These are phyloP conservation scores for Diutina neorugosa DNA, from an alignment of 1,139 yeast genomes.

Conservation along the genomic window DNA sequence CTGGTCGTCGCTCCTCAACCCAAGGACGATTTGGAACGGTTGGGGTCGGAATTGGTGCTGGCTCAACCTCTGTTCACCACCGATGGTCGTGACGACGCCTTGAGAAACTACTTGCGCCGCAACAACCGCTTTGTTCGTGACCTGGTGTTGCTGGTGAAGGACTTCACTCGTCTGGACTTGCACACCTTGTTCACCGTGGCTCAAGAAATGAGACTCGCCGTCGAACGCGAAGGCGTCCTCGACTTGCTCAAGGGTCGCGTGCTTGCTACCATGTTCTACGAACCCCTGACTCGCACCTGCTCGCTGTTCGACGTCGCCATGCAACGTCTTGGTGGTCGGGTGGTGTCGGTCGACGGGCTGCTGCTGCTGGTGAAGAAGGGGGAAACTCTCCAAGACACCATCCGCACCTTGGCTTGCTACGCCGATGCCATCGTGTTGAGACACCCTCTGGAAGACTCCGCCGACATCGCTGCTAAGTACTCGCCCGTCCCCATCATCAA, in stretches of 20 bases:
- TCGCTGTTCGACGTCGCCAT: constrained; percentile 97
- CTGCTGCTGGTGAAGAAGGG: constrained; percentile 95
- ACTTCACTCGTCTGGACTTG: constrained; percentile 75
- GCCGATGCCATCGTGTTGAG: constrained; percentile 95
- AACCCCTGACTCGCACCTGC: constrained; percentile 95
- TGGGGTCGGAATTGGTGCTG: constrained; percentile 63
- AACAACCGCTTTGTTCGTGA: constrained; percentile 84
- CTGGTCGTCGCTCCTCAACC: constrained; percentile 24
- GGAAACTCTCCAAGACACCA: constrained; percentile 93
- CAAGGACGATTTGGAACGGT: constrained; percentile 35
- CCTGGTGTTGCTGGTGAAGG: constrained; percentile 79
- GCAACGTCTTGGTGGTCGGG: constrained; percentile 99
- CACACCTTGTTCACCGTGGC: constrained; percentile 93
- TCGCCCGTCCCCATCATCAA: constrained; percentile 96
- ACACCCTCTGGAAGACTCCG: constrained; percentile 89
- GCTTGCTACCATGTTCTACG: constrained; percentile 91
- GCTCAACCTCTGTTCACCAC: constrained; percentile 56
- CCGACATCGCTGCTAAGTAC: constrained; percentile 88
- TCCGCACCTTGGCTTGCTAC: constrained; percentile 89
- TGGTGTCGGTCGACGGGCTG: constrained; percentile 72
- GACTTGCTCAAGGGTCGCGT: constrained; percentile 85
- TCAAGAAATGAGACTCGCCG: constrained; percentile 95
- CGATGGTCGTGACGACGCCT: constrained; percentile 59
- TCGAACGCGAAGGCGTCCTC: constrained; percentile 90
- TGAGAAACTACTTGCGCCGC: constrained; percentile 61